phyloP scores from a whole-genome alignment of 1,284 basidiomycete species.

The Heterobasidion irregulare region DNA sequence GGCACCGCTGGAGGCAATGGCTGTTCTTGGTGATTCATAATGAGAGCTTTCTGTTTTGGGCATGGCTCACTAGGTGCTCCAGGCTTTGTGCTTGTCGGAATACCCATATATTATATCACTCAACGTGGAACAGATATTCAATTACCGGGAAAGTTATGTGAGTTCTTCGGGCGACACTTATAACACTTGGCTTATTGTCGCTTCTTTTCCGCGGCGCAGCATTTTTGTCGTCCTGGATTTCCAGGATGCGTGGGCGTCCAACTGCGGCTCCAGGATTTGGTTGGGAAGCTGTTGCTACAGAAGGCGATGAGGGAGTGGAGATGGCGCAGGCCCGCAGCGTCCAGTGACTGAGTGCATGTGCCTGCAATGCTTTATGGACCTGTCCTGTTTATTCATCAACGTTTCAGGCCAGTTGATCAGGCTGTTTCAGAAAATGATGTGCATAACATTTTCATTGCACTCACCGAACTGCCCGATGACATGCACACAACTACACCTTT shows the following conservation, averaged over 20 bases:
- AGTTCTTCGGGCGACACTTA: background rate
- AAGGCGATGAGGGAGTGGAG: slow-evolving; percentile 62
- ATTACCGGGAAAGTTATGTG: slow-evolving; percentile 8
- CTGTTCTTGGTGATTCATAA: slow-evolving; percentile 68
- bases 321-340: slow-evolving; percentile 25
- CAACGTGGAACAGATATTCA: slow-evolving; percentile 28
- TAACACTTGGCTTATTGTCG: background rate
- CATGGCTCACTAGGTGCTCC: background rate
- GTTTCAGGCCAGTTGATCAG: too few relatives aligned
- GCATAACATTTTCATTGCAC: too few relatives aligned
- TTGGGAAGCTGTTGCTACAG: slow-evolving; percentile 70
- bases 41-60: background rate
- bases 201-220: slow-evolving; percentile 20
- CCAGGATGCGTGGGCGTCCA: slow-evolving; percentile 41
- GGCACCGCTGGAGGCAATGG: slow-evolving; percentile 82
- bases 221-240: slow-evolving; percentile 31
- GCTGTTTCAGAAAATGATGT: too few relatives aligned
- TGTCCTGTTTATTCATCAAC: too few relatives aligned
- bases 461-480: too few relatives aligned
- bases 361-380: too few relatives aligned
- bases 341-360: too few relatives aligned
- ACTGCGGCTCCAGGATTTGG: slow-evolving; percentile 38
- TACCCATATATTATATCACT: slow-evolving; percentile 83
- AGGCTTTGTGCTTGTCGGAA: slow-evolving; percentile 68
- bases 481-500: too few relatives aligned